Base-by-base conservation (phyloP, 2,329 filamentous ascomycete genomes). In the Bipolaris zeicola region DNA sequence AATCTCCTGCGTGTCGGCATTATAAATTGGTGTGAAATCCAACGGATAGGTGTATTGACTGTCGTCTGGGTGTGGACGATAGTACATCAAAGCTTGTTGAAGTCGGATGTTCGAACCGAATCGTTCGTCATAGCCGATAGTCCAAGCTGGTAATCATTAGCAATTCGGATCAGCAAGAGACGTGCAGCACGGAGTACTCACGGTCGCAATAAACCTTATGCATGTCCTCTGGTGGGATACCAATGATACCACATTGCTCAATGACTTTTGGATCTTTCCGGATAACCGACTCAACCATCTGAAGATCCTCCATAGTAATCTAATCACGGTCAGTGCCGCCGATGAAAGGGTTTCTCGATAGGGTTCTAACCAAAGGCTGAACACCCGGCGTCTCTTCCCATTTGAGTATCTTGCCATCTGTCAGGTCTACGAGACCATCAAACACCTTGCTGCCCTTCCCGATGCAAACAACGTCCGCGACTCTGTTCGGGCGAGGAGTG, bases 31-130 rank as follows among this genome's bases (percentile, higher is more conserved):
- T 71, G 91, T 96, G 78, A 96, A 96, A 77, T 96, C 93, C 49
- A 96, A 84, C 0, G 93, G 93, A 72, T 88, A 96, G 39, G 89
- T 89, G 76, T 96, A 96, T 78, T 96, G 92, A 75, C 86, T 91
- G 78, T 94, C 90, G 69, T 96, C 92, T 20, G 89, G 71, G 66
- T 94, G 83, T 2, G 92, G 92, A 14, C 93, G 87, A 77, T 96
- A 97, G 81, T 96, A 96, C 92, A 96, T 96, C 52, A 97, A 81
- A 1, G 92, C 92, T 78, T 97, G 93, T 77, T 97, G 93, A 5
- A 96, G 84, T 50, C 93, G 87, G 42, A 91, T 82, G 37, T 81
- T 81, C 73, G 79, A 93, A 61, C 92, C 92, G 68, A 92, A 95
- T 42, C 92, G 88, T 78, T 96, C 91, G 69, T 97, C 93, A 73